These are phyloP conservation scores for Cyclostephanos tholiformis DNA, from an alignment of 108 stramenopile genomes.

Conservation along the genomic window DNA sequence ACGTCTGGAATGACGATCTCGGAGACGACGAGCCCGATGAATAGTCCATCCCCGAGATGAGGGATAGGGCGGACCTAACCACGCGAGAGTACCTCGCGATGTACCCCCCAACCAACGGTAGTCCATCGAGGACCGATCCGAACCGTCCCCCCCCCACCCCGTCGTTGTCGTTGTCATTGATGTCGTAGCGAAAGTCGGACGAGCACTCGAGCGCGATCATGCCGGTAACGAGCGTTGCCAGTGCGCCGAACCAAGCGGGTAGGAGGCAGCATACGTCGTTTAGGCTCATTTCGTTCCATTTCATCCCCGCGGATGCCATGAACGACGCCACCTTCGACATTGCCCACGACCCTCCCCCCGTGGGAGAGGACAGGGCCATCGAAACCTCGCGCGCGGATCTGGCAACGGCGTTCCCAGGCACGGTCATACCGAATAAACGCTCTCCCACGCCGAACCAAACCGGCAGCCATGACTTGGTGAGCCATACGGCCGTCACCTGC, in stretches of 20 bases:
- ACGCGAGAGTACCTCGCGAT: constrained; percentile 6
- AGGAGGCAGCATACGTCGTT: constrained; percentile 94
- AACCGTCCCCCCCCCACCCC: constrained; percentile 39
- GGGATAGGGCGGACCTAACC: constrained; percentile 5
- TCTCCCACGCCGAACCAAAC: constrained; percentile 34
- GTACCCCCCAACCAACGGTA: constrained; percentile 60
- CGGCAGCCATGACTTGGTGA: constrained; percentile 71
- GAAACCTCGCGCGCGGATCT: constrained; percentile 16
- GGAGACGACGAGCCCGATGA: neutral
- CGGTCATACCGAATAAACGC: constrained; percentile 1
- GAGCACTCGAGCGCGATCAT: constrained; percentile 71
- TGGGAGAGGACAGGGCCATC: no score
- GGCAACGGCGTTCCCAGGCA: constrained; percentile 13
- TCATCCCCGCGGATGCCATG: constrained; percentile 20
- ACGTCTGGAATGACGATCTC: constrained; percentile 37
- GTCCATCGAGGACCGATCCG: constrained; percentile 55
- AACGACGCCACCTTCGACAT: constrained; percentile 28
- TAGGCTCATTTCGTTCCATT: constrained; percentile 66
- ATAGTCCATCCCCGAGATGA: constrained; percentile 30
- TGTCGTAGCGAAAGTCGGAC: constrained; percentile 38
- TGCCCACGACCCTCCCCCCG: constrained; percentile 1
- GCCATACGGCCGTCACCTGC: constrained; percentile 91
- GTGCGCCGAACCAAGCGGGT: constrained; percentile 90
- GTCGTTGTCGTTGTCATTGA: no score
- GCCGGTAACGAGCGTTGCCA: constrained; percentile 75